Percentiles rank a stretch among this genome's conserved stretches.
Conservation (phyloP, 495 filamentous ascomycete genomes). For the Penicillium arizonense region DNA sequence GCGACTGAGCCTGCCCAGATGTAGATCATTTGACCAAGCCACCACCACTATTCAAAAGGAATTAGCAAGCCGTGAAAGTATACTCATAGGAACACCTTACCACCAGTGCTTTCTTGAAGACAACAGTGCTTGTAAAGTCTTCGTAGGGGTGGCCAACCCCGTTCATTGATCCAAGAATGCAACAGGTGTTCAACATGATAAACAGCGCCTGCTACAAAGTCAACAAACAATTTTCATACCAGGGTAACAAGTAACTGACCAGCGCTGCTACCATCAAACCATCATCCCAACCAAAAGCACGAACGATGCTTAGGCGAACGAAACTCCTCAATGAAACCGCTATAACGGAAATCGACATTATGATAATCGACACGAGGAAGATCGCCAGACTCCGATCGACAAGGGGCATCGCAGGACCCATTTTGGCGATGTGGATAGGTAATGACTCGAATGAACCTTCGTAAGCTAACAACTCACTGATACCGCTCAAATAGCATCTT, state of each 20-base stretch:
- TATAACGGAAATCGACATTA: slow-evolving; percentile 16
- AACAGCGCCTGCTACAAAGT: slow-evolving; percentile 3
- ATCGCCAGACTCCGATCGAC: slow-evolving; percentile 12
- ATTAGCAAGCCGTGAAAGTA: neutral
- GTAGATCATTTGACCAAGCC: slow-evolving; percentile 31
- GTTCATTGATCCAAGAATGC: slow-evolving; percentile 13
- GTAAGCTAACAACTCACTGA: neutral
- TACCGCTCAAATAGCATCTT: neutral
- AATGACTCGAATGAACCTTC: no score
- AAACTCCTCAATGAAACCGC: slow-evolving; percentile 22
- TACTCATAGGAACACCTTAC: neutral
- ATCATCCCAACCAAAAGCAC: slow-evolving; percentile 32
- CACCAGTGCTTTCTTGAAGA: slow-evolving; percentile 13
- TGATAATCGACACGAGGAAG: slow-evolving; percentile 16
- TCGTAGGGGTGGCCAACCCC: slow-evolving; percentile 13
- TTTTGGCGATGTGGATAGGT: neutral
- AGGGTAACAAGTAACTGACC: slow-evolving; percentile 5
- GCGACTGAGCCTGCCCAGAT: slow-evolving; percentile 27
- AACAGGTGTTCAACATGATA: slow-evolving; percentile 7
- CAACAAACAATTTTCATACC: neutral
- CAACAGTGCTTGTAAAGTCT: slow-evolving; percentile 10
- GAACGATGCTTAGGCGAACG: slow-evolving; percentile 23
- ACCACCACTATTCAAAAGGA: slow-evolving; percentile 16
- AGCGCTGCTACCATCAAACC: slow-evolving; percentile 21
- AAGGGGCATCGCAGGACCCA: slow-evolving; percentile 8